These are phyloP conservation scores for barley (Hordeum vulgare) DNA, from an alignment of 176 grass and related monocot species.

Conservation along the genomic window MorexV3_pseudomolecules_assembly NC_058519.1:16686489-16686988, in stretches of 20 bases:
- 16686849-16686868: slow-evolving; percentile 75
- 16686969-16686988: slow-evolving; percentile 85
- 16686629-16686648: not conserved
- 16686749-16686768: not conserved
- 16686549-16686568: slow-evolving; percentile 49
- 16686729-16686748: no score
- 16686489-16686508: slow-evolving; percentile 32
- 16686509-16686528: slow-evolving; percentile 67
- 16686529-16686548: slow-evolving; percentile 72
- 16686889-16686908: slow-evolving; percentile 82
- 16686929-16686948: slow-evolving; percentile 85
- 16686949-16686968: slow-evolving; percentile 74
- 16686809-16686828: slow-evolving; percentile 99
- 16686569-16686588: slow-evolving; percentile 69
- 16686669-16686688: no score
- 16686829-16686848: slow-evolving; percentile 95
- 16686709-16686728: no score
- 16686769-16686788: slow-evolving; percentile 40
- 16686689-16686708: no score
- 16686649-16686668: no score
- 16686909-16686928: slow-evolving; percentile 92
- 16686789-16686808: slow-evolving; percentile 72
- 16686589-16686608: slow-evolving; percentile 71
- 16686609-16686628: not conserved
- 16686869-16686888: slow-evolving; percentile 87